Conservation (phyloP, 2,329 filamentous ascomycete genomes). For the Monascus ruber region DNA sequence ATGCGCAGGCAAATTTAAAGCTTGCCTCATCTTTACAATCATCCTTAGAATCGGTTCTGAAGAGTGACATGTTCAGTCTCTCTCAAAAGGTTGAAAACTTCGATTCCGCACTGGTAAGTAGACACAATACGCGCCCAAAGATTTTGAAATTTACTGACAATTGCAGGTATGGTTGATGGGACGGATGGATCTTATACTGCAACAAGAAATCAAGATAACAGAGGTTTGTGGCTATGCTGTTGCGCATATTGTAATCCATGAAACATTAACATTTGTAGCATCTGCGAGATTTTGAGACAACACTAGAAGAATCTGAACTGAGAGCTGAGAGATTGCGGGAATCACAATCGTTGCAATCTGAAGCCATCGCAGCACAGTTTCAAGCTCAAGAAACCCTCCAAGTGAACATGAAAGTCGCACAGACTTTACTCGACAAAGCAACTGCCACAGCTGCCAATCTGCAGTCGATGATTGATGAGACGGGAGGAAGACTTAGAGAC, state of each 20-base stretch:
- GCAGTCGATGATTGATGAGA: conserved; percentile 20
- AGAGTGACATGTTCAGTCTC: conserved; percentile 18
- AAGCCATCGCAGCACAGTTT: conserved; percentile 15
- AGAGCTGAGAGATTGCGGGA: conserved; percentile 21
- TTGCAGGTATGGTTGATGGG: conserved; percentile 21
- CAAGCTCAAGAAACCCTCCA: conserved; percentile 16
- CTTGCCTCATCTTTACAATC: conserved; percentile 19
- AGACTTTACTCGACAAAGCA: conserved; percentile 21
- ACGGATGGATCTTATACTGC: conserved; percentile 15
- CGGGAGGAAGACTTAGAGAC: conserved; percentile 12
- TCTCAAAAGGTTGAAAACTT: conserved; percentile 18
- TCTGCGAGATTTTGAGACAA: conserved; percentile 20
- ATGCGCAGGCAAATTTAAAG: conserved; percentile 15
- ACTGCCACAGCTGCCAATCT: conserved; percentile 18
- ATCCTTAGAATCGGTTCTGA: conserved; percentile 21
- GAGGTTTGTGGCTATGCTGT: conserved; percentile 13
- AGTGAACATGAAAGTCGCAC: conserved; percentile 15
- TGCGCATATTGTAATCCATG: background rate
- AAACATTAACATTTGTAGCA: conserved; percentile 16
- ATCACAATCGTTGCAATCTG: conserved; percentile 23
- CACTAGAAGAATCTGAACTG: conserved; percentile 21
- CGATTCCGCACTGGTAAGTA: conserved; percentile 24
- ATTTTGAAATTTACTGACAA: conserved; percentile 2
- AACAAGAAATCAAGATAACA: conserved; percentile 22
- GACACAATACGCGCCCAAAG: conserved; percentile 1